Conservation (phyloP, 305 asterid genomes). For the Fraxinus latifolia region DNA sequence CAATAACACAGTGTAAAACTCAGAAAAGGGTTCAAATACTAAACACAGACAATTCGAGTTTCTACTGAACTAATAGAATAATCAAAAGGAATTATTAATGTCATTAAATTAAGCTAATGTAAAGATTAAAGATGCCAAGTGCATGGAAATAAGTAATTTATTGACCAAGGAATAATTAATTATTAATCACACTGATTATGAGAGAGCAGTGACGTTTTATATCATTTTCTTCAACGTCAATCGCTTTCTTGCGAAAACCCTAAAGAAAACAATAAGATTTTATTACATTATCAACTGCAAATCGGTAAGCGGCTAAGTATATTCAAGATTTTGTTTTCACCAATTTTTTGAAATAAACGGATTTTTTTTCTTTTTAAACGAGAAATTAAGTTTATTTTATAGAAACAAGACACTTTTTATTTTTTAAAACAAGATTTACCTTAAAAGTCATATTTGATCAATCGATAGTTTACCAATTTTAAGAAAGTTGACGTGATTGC, state of each 20-base stretch:
- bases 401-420: too few species aligned
- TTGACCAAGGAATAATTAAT: background rate
- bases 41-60: conserved; percentile 16
- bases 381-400: background rate
- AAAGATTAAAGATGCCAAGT: background rate
- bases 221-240: background rate
- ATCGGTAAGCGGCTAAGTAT: background rate
- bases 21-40: background rate
- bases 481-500: background rate
- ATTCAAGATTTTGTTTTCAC: background rate
- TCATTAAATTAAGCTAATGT: background rate
- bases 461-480: background rate
- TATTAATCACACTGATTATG: background rate
- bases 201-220: background rate
- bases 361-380: too few species aligned
- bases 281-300: too few species aligned
- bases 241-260: background rate
- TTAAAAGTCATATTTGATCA: background rate
- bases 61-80: background rate
- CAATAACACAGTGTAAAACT: conserved; percentile 8
- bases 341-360: background rate
- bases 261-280: background rate
- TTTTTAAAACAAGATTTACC: background rate
- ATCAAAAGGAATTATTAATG: background rate
- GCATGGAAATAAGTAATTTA: background rate